Conservation (phyloP, 1,284 basidiomycete genomes). For the Melanopsichium pennsylvanicum region DNA sequence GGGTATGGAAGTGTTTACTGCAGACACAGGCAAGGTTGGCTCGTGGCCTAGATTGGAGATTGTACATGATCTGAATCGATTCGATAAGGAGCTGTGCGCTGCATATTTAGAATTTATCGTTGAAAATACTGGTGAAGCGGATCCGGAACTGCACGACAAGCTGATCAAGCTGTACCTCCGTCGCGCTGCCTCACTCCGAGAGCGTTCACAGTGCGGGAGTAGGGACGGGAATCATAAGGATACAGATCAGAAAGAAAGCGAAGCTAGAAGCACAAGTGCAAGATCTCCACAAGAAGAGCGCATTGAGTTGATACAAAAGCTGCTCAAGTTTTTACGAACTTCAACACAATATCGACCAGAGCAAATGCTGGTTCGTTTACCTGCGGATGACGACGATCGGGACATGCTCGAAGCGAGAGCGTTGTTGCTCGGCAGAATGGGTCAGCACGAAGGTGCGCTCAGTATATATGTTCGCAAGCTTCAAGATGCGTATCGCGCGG, state of each 20-base stretch:
- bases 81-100: constrained; percentile 73
- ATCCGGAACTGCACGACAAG: constrained; percentile 81
- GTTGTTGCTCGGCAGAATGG: constrained; percentile 84
- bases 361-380: constrained; percentile 78
- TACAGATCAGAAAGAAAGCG: not conserved
- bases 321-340: constrained; percentile 79
- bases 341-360: constrained; percentile 80
- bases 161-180: constrained; percentile 82
- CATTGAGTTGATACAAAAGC: constrained; percentile 72
- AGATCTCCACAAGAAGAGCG: constrained; percentile 44
- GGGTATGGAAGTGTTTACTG: constrained; percentile 91
- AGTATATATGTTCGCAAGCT: constrained; percentile 89
- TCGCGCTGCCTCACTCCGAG: constrained; percentile 69
- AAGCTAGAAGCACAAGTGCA: not conserved
- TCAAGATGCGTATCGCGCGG: constrained; percentile 82
- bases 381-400: constrained; percentile 78
- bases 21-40: constrained; percentile 78
- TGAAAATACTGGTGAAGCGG: constrained; percentile 75
- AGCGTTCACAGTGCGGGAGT: constrained; percentile 1
- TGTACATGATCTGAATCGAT: constrained; percentile 72
- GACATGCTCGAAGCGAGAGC: constrained; percentile 77
- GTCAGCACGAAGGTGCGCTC: constrained; percentile 89
- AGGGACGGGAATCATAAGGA: too few species aligned
- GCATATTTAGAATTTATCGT: constrained; percentile 90
- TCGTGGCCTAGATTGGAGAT: constrained; percentile 68